Conservation (phyloP, 2,329 filamentous ascomycete species). For the Leptosphaerulina australis region DNA sequence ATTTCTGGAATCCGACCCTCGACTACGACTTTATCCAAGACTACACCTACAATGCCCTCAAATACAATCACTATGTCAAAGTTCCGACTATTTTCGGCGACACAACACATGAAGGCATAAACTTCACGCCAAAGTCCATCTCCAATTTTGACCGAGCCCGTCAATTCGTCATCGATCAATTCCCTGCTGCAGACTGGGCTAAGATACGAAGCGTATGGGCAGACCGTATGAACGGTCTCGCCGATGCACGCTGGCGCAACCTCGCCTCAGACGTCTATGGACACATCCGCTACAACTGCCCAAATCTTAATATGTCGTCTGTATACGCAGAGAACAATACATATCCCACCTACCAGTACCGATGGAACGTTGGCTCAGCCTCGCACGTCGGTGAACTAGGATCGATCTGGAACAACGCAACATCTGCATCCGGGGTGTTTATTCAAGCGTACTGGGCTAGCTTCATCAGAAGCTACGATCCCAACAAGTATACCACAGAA, state of each 20-base stretch:
- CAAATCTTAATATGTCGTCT: slow-evolving; percentile 51
- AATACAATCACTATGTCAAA: slow-evolving; percentile 47
- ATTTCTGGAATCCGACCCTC: slow-evolving; percentile 52
- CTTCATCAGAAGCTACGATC: slow-evolving; percentile 51
- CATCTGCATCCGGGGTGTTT: slow-evolving; percentile 35
- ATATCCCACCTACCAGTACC: slow-evolving; percentile 53
- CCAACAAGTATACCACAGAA: slow-evolving; percentile 46
- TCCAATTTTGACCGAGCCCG: slow-evolving; percentile 40
- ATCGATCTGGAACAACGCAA: slow-evolving; percentile 49
- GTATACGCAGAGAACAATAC: slow-evolving; percentile 38
- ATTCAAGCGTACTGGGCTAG: slow-evolving; percentile 53
- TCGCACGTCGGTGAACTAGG: slow-evolving; percentile 47
- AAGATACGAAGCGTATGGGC: slow-evolving; percentile 41
- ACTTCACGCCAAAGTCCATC: slow-evolving; percentile 48
- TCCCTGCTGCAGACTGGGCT: slow-evolving; percentile 39
- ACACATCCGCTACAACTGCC: slow-evolving; percentile 58
- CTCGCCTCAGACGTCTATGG: slow-evolving; percentile 53
- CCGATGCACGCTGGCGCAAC: slow-evolving; percentile 37
- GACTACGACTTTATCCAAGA: slow-evolving; percentile 52
- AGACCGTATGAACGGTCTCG: slow-evolving; percentile 34
- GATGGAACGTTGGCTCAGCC: slow-evolving; percentile 54
- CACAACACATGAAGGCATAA: slow-evolving; percentile 53
- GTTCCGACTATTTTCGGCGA: slow-evolving; percentile 54
- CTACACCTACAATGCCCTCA: slow-evolving; percentile 48
- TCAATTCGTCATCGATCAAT: slow-evolving; percentile 50